Conservation (phyloP, 176 grass and related monocot genomes). For the Tuctoria greenei region DNA sequence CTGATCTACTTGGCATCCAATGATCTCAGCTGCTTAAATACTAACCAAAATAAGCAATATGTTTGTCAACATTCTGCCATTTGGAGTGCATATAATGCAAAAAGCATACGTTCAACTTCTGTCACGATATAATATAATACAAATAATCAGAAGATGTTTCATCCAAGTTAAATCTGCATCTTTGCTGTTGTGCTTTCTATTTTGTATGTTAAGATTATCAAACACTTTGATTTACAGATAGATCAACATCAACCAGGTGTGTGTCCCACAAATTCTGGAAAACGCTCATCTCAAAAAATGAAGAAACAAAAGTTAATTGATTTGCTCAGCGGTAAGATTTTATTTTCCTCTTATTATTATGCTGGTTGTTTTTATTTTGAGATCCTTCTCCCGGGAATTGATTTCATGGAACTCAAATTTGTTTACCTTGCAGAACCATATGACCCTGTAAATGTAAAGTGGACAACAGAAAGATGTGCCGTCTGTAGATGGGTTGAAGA, state of each 20-base stretch:
- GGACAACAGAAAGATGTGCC: conserved; percentile 99
- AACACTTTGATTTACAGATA: conserved; percentile 59
- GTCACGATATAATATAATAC: background rate
- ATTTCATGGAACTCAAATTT: conserved; percentile 15
- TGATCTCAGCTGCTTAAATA: too few species aligned
- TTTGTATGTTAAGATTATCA: conserved; percentile 22
- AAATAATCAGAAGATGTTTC: background rate
- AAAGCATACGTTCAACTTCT: background rate
- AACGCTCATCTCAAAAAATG: conserved; percentile 80
- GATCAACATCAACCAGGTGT: conserved; percentile 66
- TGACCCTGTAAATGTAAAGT: conserved; percentile 80
- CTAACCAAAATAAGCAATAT: too few species aligned
- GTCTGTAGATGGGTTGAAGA: conserved; percentile 99
- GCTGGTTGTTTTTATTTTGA: background rate
- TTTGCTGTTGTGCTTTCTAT: background rate
- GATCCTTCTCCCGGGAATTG: conserved; percentile 23
- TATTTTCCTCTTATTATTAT: conserved; percentile 10
- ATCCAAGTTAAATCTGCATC: background rate
- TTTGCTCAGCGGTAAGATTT: conserved; percentile 69
- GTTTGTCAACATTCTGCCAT: background rate
- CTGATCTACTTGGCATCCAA: too few species aligned
- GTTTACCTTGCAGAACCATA: conserved; percentile 72
- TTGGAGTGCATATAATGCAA: background rate
- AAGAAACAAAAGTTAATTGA: conserved; percentile 85
- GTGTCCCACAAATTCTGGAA: conserved; percentile 51